Evolutionary conservation across 176 grass and related monocot species (phyloP).

Genomic region (Thalia dealbata): DNA sequence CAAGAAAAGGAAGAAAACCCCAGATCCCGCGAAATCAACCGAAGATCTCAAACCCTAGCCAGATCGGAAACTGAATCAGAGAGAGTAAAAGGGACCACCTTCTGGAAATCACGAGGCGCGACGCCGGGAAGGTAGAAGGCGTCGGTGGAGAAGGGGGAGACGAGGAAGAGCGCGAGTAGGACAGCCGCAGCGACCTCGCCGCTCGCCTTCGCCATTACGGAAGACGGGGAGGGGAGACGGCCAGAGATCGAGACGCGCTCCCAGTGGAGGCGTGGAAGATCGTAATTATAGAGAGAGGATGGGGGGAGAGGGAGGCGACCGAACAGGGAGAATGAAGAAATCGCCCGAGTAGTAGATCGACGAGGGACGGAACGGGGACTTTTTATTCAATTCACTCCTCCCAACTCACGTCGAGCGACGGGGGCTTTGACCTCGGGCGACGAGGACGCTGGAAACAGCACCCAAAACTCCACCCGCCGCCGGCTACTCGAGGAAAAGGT

Average conservation of each 20-base stretch:
- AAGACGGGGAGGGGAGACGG: not conserved
- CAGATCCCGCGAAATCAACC: not conserved
- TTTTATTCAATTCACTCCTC: not conserved
- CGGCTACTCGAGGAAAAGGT: not conserved
- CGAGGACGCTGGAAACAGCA: not conserved
- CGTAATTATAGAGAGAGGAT: not conserved
- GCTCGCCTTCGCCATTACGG: constrained; percentile 8
- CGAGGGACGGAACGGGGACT: not conserved
- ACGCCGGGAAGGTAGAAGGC: constrained; percentile 85
- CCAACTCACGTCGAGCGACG: too few species aligned
- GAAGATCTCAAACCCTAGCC: not conserved
- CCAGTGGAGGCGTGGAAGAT: not conserved
- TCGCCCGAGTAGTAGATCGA: not conserved
- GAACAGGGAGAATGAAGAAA: not conserved
- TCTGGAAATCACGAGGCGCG: constrained; percentile 60
- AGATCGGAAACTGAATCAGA: constrained; percentile 20
- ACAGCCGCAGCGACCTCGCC: constrained; percentile 1
- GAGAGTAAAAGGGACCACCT: constrained; percentile 21
- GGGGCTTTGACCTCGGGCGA: not conserved
- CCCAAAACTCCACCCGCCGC: not conserved
- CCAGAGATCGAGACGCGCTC: not conserved
- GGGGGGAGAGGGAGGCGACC: not conserved
- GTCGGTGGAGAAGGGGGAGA: constrained; percentile 8
- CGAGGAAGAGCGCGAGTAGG: not conserved
- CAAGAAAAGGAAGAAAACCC: not conserved